Percentiles rank a stretch among this genome's conserved stretches.
These are phyloP conservation scores for Hondaea fermentalgiana DNA, from an alignment of 108 stramenopile genomes.

Conservation along the genomic window DNA sequence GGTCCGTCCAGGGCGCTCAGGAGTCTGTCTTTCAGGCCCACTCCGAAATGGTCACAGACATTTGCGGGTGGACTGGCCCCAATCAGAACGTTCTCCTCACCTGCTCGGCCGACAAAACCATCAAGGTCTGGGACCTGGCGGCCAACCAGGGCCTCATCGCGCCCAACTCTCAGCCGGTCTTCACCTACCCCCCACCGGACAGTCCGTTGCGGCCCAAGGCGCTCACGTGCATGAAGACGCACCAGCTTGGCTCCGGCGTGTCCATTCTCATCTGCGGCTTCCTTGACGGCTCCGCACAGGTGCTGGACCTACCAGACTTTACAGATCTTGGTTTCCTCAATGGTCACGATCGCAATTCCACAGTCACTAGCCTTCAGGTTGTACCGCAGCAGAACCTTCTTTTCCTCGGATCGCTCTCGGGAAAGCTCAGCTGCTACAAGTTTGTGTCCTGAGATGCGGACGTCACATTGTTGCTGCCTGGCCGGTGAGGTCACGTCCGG, in stretches of 20 bases:
- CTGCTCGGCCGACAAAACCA: background rate
- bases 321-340: background rate
- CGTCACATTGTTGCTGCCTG: no score
- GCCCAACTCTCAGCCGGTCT: background rate
- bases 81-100: background rate
- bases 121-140: background rate
- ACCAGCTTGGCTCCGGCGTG: background rate
- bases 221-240: conserved; percentile 12
- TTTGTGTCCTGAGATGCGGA: background rate
- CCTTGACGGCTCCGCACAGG: background rate
- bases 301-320: background rate
- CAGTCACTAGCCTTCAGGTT: background rate
- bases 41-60: background rate
- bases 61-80: background rate
- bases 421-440: conserved; percentile 3
- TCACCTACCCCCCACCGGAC: background rate
- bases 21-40: background rate
- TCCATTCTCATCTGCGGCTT: background rate
- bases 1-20: background rate
- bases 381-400: background rate
- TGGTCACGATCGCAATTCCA: background rate
- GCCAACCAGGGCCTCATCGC: background rate
- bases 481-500: no score
- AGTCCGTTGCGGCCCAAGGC: background rate
- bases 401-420: background rate